Evolutionary conservation across 495 filamentous ascomycete species (phyloP), one percentile per base, ranked within the genome.

Genomic region (Barbatosphaeria neglecta): DNA sequence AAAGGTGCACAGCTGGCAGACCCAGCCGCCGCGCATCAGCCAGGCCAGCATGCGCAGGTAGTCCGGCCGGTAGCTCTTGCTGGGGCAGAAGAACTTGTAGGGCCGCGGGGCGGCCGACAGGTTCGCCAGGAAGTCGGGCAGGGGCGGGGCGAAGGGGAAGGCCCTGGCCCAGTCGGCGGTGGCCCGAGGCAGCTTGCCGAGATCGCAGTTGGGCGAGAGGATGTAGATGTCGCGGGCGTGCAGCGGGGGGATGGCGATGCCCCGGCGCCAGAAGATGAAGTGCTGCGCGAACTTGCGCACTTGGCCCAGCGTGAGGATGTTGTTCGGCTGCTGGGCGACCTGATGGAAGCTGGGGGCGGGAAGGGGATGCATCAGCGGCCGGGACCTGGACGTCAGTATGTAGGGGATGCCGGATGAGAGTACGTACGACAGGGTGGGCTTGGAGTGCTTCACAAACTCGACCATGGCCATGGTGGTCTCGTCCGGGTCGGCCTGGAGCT

Each of bases 181-280:
- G 3, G 87, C 84, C n/a, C 73, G 63, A 27, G 80, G 76, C 0
- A 96, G 70, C 42, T 83, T 80, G 50, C 74, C 73, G 58, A 87
- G 73, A 53, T 95, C 86, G 43, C 87, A 89, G 60, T 95, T 95
- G 0, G 90, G 92, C 19, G 85, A 92, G 24, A 95, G 80, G 22
- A 95, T 84, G 62, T 96, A 98, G n/a, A 80, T 87, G 59, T 97
- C 87, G 25, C 90, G 72, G 27, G 82, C 83, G 52, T 95, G 87
- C 13, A 97, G 75, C 2, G 92, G 92, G 10, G 88, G 86, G 47
- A 98, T 94, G 23, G 90, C 83, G 31, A 90, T 84, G 28, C 90
- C 92, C 43, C 87, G 82, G 24, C 92, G 78, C 88, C 89, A 96
- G 67, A 90, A 93, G 37, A 97, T 87, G 43, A 98, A 80, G 64